Percentiles rank a stretch among this genome's conserved stretches.
These are phyloP conservation scores for Talaromyces sp. DNA, from an alignment of 2,329 filamentous ascomycete species.

Conservation along the genomic window DNA sequence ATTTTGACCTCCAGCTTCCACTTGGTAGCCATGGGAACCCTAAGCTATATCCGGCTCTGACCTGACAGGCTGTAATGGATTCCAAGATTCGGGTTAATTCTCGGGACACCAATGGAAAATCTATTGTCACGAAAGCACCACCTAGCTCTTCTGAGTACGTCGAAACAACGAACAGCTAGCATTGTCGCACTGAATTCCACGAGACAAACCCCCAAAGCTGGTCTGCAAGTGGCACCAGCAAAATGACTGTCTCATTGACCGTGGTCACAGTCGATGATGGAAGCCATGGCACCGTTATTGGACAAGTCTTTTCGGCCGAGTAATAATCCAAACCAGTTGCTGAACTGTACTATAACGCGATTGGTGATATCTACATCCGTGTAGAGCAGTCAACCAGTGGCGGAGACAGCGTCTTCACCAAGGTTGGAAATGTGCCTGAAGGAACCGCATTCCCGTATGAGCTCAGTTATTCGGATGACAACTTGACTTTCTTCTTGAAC, in stretches of 20 bases:
- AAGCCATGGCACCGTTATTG: constrained; percentile 32
- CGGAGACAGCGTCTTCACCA: constrained; percentile 23
- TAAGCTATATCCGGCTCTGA: constrained; percentile 22
- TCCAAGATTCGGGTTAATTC: constrained; percentile 28
- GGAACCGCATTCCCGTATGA: constrained; percentile 33
- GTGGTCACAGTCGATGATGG: constrained; percentile 28
- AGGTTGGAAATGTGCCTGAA: constrained; percentile 27
- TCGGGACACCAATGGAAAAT: constrained; percentile 28
- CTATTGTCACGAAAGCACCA: constrained; percentile 37
- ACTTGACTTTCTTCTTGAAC: constrained; percentile 28
- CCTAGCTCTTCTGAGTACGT: constrained; percentile 33
- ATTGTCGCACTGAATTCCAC: constrained; percentile 41
- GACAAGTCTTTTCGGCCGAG: constrained; percentile 36
- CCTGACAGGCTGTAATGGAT: constrained; percentile 34
- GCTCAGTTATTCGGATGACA: constrained; percentile 30
- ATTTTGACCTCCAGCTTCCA: constrained; percentile 32
- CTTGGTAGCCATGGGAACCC: constrained; percentile 24
- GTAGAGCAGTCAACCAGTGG: constrained; percentile 33
- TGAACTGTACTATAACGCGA: constrained; percentile 35
- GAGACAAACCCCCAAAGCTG: constrained; percentile 27
- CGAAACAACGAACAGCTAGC: constrained; percentile 35
- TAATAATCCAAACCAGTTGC: constrained; percentile 35
- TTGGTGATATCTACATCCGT: constrained; percentile 31
- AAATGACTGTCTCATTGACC: constrained; percentile 25
- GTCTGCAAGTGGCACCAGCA: constrained; percentile 30